Conservation (phyloP, 1,139 yeast species). For the Pichiaceae sp. region DNA sequence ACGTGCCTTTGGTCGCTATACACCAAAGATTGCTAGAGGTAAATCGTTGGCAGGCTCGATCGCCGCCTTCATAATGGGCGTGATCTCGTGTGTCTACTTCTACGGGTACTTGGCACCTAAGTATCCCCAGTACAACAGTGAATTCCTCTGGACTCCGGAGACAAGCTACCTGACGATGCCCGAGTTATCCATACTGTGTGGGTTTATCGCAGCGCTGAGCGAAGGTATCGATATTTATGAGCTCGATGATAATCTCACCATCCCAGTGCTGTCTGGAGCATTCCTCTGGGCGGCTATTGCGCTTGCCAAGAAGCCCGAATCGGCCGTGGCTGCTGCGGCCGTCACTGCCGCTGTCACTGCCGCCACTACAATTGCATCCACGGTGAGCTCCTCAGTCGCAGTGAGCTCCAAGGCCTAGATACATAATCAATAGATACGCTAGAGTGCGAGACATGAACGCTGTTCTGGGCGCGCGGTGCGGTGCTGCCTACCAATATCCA, state of each 20-base stretch:
- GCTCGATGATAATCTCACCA: constrained; percentile 88
- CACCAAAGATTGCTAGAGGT: constrained; percentile 65
- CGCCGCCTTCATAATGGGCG: constrained; percentile 79
- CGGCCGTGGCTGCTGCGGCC: background rate
- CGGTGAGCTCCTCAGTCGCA: background rate
- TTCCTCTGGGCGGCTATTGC: constrained; percentile 31
- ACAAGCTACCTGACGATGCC: constrained; percentile 48
- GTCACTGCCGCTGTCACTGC: background rate
- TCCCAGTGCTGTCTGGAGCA: constrained; percentile 74
- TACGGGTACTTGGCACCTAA: constrained; percentile 68
- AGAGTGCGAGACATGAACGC: no score
- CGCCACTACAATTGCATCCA: background rate
- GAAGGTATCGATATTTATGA: constrained; percentile 71
- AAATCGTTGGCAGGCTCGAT: constrained; percentile 85
- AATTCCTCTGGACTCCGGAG: constrained; percentile 54
- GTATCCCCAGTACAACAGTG: constrained; percentile 38
- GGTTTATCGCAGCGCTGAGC: constrained; percentile 74
- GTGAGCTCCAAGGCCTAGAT: background rate
- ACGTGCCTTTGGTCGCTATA: constrained; percentile 70
- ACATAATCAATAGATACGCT: background rate
- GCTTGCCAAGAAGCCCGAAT: constrained; percentile 7
- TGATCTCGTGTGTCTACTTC: constrained; percentile 51
- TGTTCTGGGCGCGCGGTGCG: no score
- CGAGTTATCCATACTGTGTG: constrained; percentile 53
- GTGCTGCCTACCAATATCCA: background rate